These are phyloP conservation scores for Phytophthora sansomeana DNA, from an alignment of 352 stramenopile genomes.

Conservation along the genomic window DNA sequence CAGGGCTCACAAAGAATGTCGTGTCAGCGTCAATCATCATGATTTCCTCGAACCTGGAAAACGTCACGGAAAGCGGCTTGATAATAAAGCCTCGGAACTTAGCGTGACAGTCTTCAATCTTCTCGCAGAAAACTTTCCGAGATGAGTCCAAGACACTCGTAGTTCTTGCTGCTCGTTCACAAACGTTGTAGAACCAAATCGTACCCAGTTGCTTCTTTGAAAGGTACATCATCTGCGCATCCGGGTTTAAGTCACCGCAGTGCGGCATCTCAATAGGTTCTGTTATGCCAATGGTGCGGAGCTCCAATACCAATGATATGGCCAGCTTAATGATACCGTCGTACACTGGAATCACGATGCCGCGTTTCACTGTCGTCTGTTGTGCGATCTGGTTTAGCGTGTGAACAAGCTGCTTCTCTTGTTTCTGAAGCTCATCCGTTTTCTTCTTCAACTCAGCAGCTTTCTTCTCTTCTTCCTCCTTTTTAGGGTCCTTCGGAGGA, in stretches of 20 bases:
- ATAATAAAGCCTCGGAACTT: constrained; percentile 61
- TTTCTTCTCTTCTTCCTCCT: constrained; percentile 27
- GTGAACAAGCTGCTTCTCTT: constrained; percentile 41
- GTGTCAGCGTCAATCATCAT: constrained; percentile 73
- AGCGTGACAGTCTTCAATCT: constrained; percentile 48
- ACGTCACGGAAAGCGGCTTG: constrained; percentile 55
- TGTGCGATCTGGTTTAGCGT: constrained; percentile 41
- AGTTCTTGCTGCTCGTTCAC: constrained; percentile 20
- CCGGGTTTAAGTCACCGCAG: constrained; percentile 52
- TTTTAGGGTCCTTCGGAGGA: constrained; percentile 26
- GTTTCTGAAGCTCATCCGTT: constrained; percentile 22
- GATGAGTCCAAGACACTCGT: constrained; percentile 30
- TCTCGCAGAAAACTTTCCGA: constrained; percentile 50
- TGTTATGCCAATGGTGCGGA: constrained; percentile 46
- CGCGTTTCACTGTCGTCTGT: constrained; percentile 40
- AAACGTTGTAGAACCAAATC: constrained; percentile 44
- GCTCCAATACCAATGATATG: constrained; percentile 55
- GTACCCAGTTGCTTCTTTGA: constrained; percentile 34
- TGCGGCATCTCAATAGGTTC: constrained; percentile 62
- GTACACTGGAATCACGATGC: constrained; percentile 64
- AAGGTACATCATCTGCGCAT: constrained; percentile 42
- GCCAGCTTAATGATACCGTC: constrained; percentile 51
- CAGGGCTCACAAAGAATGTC: constrained; percentile 57
- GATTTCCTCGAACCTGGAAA: constrained; percentile 64
- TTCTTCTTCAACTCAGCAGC: constrained; percentile 21